phyloP scores from a whole-genome alignment of 148 eudicot species.

The Agrostemma githago region DNA sequence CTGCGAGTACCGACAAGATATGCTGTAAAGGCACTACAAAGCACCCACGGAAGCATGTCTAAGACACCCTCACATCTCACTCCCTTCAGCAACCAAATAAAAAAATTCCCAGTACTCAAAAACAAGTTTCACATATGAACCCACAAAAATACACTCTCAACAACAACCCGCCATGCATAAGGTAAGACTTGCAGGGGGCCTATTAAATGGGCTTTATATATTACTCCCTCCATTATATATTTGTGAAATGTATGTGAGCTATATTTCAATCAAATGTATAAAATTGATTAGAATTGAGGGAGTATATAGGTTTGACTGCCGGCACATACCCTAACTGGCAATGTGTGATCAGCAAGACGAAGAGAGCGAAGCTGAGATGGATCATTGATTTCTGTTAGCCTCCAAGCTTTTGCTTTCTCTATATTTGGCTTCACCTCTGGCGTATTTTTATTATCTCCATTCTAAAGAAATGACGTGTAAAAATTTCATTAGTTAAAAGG shows the following conservation, averaged over 20 bases:
- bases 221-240: no score
- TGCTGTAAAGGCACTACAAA: neutral
- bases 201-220: no score
- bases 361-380: conserved; percentile 76
- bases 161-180: neutral
- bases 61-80: neutral
- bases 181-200: neutral
- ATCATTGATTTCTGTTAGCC: conserved; percentile 64
- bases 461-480: conserved; percentile 31
- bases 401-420: conserved; percentile 75
- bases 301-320: neutral
- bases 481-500: neutral
- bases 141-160: no score
- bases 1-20: neutral
- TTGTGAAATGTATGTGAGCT: no score
- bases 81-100: no score
- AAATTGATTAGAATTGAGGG: neutral
- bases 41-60: no score
- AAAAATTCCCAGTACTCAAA: no score
- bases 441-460: conserved; percentile 54
- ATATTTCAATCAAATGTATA: no score
- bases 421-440: conserved; percentile 57
- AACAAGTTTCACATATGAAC: no score
- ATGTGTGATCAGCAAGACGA: conserved; percentile 62
- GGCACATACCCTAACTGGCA: conserved; percentile 54